Conservation (phyloP, 306 rosid genomes). For the Leucaena leucocephala region DNA sequence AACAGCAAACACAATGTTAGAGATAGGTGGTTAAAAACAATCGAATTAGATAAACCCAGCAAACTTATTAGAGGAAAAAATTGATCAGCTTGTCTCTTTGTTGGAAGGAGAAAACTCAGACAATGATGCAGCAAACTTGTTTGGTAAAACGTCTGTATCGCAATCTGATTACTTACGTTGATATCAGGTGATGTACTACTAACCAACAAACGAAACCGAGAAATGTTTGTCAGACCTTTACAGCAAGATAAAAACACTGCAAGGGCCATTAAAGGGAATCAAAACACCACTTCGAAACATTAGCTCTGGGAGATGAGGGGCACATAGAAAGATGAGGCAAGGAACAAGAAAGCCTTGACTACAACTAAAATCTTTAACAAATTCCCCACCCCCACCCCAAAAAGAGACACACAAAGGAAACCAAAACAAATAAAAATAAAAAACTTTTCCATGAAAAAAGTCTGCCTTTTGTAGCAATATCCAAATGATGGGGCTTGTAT, state of each 20-base stretch:
- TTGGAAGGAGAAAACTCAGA: too few relatives aligned
- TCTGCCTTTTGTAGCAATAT: too few relatives aligned
- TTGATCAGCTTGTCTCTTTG: too few relatives aligned
- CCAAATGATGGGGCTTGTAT: background rate
- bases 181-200: background rate
- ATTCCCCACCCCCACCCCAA: too few relatives aligned
- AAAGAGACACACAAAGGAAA: too few relatives aligned
- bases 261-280: background rate
- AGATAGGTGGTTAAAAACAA: too few relatives aligned
- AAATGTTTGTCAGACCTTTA: background rate
- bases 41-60: too few relatives aligned
- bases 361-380: background rate
- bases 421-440: too few relatives aligned
- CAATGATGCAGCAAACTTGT: too few relatives aligned
- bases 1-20: too few relatives aligned
- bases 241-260: background rate
- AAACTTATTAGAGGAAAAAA: too few relatives aligned
- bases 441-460: too few relatives aligned
- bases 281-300: background rate
- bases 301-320: background rate
- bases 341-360: background rate
- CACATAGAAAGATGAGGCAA: background rate
- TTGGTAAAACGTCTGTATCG: background rate
- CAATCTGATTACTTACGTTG: background rate
- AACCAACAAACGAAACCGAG: background rate